A percentile compares a stretch with the other conserved stretches of the same genome.
These are phyloP conservation scores for Fraxinus dipetala DNA, from an alignment of 305 asterid genomes.

Conservation along the genomic window DNA sequence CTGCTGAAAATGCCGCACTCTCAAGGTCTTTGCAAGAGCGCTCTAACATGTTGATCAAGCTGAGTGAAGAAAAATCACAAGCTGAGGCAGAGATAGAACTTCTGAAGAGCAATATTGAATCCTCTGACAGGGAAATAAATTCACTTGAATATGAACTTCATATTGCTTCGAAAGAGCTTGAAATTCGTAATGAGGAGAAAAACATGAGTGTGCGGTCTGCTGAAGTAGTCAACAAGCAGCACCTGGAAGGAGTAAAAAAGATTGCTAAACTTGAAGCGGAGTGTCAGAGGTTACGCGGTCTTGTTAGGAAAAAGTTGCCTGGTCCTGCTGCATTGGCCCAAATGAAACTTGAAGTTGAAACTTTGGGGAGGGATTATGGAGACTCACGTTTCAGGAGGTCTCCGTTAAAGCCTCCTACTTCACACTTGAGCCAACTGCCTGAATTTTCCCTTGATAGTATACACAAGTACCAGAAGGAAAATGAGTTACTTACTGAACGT, in stretches of 20 bases:
- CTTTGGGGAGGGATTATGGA: slow-evolving; percentile 69
- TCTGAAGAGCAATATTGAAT: slow-evolving; percentile 60
- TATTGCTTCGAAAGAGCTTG: slow-evolving; percentile 73
- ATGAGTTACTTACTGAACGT: slow-evolving; percentile 74
- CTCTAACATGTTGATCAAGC: slow-evolving; percentile 73
- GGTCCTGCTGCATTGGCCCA: slow-evolving; percentile 97
- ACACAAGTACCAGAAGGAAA: slow-evolving; percentile 66
- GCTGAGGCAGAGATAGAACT: slow-evolving; percentile 75
- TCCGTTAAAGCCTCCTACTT: slow-evolving; percentile 64
- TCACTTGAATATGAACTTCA: slow-evolving; percentile 82
- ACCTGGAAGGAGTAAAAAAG: slow-evolving; percentile 89
- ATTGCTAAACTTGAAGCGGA: slow-evolving; percentile 92
- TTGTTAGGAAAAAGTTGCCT: slow-evolving; percentile 88
- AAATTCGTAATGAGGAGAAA: slow-evolving; percentile 91
- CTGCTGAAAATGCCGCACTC: slow-evolving; percentile 76
- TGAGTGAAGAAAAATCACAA: slow-evolving; percentile 76
- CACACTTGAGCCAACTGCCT: slow-evolving; percentile 49
- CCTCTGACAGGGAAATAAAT: slow-evolving; percentile 70
- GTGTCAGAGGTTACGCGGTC: slow-evolving; percentile 93
- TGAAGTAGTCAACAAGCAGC: slow-evolving; percentile 85
- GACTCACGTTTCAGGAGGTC: slow-evolving; percentile 73
- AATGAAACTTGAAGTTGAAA: slow-evolving; percentile 96
- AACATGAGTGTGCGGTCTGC: slow-evolving; percentile 92
- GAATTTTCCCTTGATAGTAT: slow-evolving; percentile 63
- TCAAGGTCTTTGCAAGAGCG: slow-evolving; percentile 90